Conservation (phyloP, 164 flowering plant genomes). For the Santalum album region DNA sequence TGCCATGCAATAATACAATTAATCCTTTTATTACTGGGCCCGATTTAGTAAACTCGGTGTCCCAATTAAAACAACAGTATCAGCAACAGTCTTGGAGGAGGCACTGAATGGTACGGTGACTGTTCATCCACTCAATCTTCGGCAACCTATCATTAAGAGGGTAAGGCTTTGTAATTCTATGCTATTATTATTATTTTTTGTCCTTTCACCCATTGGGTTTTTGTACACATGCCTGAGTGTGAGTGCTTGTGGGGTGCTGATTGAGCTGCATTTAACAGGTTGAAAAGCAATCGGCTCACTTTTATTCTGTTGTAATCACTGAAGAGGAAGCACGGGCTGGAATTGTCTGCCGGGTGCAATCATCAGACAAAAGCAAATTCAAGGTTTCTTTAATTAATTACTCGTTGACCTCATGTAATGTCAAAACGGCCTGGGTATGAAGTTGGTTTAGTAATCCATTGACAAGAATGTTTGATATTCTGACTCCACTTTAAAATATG, state of each 20-base stretch:
- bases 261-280: constrained; percentile 41
- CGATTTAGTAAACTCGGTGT: constrained; percentile 93
- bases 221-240: too few species aligned
- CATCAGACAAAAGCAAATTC: constrained; percentile 82
- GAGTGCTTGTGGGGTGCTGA: constrained; percentile 3
- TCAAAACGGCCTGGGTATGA: too few species aligned
- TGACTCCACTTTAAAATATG: too few species aligned
- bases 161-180: constrained; percentile 20
- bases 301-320: constrained; percentile 74
- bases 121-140: constrained; percentile 50
- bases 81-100: constrained; percentile 91
- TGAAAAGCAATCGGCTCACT: constrained; percentile 90
- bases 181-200: background rate
- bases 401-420: too few species aligned
- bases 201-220: too few species aligned
- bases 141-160: constrained; percentile 56
- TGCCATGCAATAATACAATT: background rate
- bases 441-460: too few species aligned
- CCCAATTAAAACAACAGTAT: constrained; percentile 90
- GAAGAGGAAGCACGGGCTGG: constrained; percentile 76
- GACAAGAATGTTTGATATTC: too few species aligned
- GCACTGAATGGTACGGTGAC: constrained; percentile 74
- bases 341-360: constrained; percentile 69
- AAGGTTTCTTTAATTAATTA: too few species aligned
- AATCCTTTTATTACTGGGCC: constrained; percentile 4